Conservation (phyloP, 768 basidiomycete genomes). For the Tylopilus plumbeoviolaceoides region DNA sequence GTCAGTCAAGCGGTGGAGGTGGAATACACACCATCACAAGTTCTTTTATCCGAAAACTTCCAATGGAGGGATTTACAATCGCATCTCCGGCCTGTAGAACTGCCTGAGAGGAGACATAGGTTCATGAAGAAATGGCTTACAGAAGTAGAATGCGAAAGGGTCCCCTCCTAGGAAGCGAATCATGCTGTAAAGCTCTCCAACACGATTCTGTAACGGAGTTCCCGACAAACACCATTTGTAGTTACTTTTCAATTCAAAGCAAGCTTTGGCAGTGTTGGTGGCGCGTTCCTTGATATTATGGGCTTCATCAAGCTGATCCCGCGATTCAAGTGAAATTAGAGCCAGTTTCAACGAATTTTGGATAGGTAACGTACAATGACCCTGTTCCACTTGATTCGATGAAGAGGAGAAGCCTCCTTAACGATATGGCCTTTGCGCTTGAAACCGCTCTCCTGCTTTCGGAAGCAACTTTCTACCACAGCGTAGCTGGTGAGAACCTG, state of each 20-base stretch:
- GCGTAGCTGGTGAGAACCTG: slow-evolving; percentile 85
- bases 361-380: slow-evolving; percentile 51
- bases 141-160: slow-evolving; percentile 90
- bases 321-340: background rate
- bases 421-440: slow-evolving; percentile 79
- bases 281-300: slow-evolving; percentile 97
- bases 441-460: slow-evolving; percentile 91
- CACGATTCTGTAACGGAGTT: slow-evolving; percentile 94
- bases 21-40: slow-evolving; percentile 67
- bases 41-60: slow-evolving; percentile 79
- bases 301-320: slow-evolving; percentile 82
- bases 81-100: slow-evolving; percentile 70
- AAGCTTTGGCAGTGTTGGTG: slow-evolving; percentile 95
- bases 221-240: slow-evolving; percentile 96
- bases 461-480: slow-evolving; percentile 86
- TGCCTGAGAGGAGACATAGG: background rate
- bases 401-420: slow-evolving; percentile 85
- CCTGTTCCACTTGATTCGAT: slow-evolving; percentile 81
- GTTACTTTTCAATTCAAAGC: slow-evolving; percentile 79
- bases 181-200: slow-evolving; percentile 97
- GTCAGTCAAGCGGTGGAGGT: background rate
- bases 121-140: slow-evolving; percentile 38
- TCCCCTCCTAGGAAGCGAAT: slow-evolving; percentile 91
- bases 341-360: background rate
- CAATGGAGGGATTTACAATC: slow-evolving; percentile 95